These are phyloP conservation scores for sorghum (Sorghum bicolor) DNA, from an alignment of 176 grass and related monocot species.

Conservation along the genomic window DNA sequence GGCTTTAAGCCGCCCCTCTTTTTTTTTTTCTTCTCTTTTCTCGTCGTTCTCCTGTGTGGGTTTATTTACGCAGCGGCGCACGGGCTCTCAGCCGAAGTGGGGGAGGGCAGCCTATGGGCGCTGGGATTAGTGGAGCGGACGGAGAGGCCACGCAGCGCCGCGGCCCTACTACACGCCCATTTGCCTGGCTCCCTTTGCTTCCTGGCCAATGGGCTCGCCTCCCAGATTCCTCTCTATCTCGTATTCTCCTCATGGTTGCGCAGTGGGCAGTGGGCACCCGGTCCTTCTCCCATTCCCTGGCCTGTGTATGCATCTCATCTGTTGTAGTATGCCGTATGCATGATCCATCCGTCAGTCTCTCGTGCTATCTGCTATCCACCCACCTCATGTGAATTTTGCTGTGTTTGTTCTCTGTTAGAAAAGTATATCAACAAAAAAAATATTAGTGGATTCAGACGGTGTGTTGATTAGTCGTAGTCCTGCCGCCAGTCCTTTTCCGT, in stretches of 20 bases:
- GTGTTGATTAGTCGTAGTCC: conserved; percentile 22
- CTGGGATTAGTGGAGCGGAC: conserved; percentile 39
- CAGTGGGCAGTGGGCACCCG: neutral
- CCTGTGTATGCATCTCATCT: neutral
- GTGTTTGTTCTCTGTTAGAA: neutral
- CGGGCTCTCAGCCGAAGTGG: neutral
- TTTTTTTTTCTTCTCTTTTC: no score
- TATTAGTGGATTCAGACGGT: conserved; percentile 1
- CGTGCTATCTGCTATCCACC: neutral
- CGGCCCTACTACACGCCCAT: conserved; percentile 22
- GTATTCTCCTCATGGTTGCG: neutral
- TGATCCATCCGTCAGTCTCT: neutral
- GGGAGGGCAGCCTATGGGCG: conserved; percentile 29
- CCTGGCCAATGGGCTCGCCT: conserved; percentile 41
- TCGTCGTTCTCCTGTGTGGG: neutral
- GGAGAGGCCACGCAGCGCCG: conserved; percentile 31
- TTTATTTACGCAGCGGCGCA: neutral
- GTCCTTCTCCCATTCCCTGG: neutral
- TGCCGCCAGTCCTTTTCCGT: neutral
- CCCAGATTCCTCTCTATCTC: conserved; percentile 72
- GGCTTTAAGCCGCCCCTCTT: conserved; percentile 22
- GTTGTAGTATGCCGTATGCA: neutral
- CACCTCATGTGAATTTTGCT: conserved; percentile 28
- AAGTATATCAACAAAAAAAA: neutral
- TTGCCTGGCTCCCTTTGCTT: conserved; percentile 26